Evolutionary conservation across 1,284 basidiomycete genomes (phyloP), one percentile per base, ranked within the genome.

Genomic region (Tylopilus sp.): DNA sequence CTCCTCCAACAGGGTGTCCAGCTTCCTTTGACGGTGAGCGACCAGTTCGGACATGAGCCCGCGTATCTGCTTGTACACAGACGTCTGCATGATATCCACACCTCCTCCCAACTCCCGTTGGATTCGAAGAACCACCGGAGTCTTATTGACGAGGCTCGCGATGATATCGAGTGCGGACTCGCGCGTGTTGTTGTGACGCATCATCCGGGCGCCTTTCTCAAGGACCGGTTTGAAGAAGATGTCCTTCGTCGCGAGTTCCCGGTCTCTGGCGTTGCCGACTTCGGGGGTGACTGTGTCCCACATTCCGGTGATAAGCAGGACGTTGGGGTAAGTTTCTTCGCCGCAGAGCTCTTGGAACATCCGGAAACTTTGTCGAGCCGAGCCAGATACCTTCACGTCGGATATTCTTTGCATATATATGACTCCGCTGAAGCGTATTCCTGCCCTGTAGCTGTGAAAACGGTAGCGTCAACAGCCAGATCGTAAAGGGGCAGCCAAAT

Each of bases 381-480:
- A 72, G 8, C 77, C 76, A 15, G 73, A 72, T 36, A 80, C 67
- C 29, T 75, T 71, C 52, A 70, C 64, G 58, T 79, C 78, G 7
- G 74, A 71, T 53, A 81, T 81, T 6, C 74, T 67, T 49, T 81
- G 78, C 63, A 78, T 67, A 54, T 79, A 80, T 33, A 80, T 70
- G 44, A 81, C 64, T 0, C 78, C 78, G 37, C 63, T 34, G 58
- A 65, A 48, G 50, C 41, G 53, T 43, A 54, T 49, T 43, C 70
- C 71, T 26, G 66, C 58, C 43, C 64, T 62, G 48, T 76, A 66
- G 36, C 75, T 78, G n/a, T 25, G 21, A 15, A 38, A 31, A 35
- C 9, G 31, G 23, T 19, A 4, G 42, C 28, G 1, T 15, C 36
- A 38, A 48, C 36, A 43, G 42, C 25, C 28, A 6, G 26, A 21